Conservation (phyloP, 352 stramenopile species). For the Phytophthora brassicae region DNA sequence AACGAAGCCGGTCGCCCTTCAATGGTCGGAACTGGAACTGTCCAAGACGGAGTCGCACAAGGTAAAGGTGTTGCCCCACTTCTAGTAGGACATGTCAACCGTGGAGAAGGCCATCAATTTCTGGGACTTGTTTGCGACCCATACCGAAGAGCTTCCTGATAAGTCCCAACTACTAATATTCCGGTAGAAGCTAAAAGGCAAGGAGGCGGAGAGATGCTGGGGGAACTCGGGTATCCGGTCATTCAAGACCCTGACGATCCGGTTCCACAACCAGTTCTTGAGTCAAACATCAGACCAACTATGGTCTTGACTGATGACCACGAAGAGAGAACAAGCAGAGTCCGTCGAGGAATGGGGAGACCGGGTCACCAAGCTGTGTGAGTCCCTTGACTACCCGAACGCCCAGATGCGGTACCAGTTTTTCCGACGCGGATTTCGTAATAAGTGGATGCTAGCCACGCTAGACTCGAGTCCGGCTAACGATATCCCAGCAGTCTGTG, state of each 20-base stretch:
- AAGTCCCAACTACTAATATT: not conserved
- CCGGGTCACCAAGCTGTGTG: not conserved
- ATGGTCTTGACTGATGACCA: not conserved
- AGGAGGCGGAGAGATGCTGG: not conserved
- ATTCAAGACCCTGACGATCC: not conserved
- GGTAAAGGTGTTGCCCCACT: not conserved
- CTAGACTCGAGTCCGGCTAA: not conserved
- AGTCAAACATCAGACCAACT: not conserved
- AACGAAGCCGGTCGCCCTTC: no score
- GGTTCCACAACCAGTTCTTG: conserved; percentile 8
- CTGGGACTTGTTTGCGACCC: not conserved
- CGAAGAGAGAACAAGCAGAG: not conserved
- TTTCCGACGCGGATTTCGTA: not conserved
- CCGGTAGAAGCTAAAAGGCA: not conserved
- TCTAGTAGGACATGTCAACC: not conserved
- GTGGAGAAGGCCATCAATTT: conserved; percentile 1
- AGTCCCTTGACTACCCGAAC: conserved; percentile 5
- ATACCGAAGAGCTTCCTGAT: not conserved
- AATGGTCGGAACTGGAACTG: not conserved
- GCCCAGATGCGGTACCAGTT: no score
- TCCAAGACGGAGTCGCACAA: not conserved
- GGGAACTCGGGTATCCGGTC: not conserved
- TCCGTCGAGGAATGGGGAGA: conserved; percentile 10
- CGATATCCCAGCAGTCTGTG: not conserved
- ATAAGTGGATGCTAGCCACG: not conserved